A percentile compares a stretch with the other conserved stretches of the same genome.
Evolutionary conservation across 495 filamentous ascomycete genomes (phyloP).

Genomic region (Aspergillus campestris): DNA sequence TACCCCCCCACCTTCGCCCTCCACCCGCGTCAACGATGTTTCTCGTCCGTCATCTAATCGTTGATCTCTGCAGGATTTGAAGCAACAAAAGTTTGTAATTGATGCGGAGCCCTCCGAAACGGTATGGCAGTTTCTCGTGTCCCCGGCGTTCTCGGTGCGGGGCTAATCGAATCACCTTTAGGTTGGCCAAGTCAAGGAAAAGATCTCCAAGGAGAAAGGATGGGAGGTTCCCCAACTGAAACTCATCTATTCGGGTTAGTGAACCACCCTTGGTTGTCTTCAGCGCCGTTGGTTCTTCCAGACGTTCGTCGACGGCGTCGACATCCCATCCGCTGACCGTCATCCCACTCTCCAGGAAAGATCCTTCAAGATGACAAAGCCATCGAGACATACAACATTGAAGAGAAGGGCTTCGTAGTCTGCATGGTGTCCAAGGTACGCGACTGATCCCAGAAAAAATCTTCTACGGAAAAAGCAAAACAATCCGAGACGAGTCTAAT

Average conservation of each 20-base stretch:
- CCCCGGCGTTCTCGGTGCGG: constrained; percentile 14
- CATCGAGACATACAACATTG: constrained; percentile 90
- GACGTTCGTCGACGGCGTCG: constrained; percentile 1
- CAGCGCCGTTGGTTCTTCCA: neutral
- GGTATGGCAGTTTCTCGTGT: constrained; percentile 45
- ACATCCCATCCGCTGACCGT: constrained; percentile 7
- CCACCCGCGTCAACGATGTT: constrained; percentile 1
- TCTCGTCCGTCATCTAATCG: constrained; percentile 8
- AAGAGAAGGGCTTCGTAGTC: constrained; percentile 98
- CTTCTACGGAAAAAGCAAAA: too few species aligned
- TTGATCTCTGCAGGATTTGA: constrained; percentile 62
- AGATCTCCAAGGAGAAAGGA: constrained; percentile 79
- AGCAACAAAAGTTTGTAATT: constrained; percentile 95
- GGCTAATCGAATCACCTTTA: constrained; percentile 36
- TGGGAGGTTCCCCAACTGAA: constrained; percentile 85
- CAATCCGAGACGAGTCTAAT: too few species aligned
- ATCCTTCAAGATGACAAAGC: constrained; percentile 96
- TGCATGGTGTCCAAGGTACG: constrained; percentile 92
- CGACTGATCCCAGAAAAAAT: neutral
- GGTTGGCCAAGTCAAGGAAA: constrained; percentile 84
- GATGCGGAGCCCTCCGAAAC: constrained; percentile 89
- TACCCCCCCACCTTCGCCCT: constrained; percentile 25
- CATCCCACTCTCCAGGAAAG: constrained; percentile 56
- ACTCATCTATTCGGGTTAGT: constrained; percentile 92
- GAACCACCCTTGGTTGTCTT: constrained; percentile 1